Conservation (phyloP, 2,329 filamentous ascomycete species). For the Pseudogymnoascus verrucosus region DNA sequence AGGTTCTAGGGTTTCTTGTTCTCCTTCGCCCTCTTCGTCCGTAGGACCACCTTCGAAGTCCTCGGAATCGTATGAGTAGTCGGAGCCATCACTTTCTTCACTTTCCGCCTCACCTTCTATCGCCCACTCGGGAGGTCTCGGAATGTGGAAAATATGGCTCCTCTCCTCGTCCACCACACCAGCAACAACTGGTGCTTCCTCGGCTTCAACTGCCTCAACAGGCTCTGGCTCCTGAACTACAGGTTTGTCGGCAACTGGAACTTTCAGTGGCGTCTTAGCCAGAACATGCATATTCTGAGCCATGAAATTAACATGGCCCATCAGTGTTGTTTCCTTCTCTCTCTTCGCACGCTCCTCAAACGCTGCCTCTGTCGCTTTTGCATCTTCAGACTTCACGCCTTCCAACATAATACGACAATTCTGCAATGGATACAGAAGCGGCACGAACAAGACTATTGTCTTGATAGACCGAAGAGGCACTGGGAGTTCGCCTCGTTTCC, state of each 20-base stretch:
- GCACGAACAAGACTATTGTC: conserved; percentile 60
- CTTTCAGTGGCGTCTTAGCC: conserved; percentile 44
- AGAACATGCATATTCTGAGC: conserved; percentile 62
- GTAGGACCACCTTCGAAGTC: conserved; percentile 17
- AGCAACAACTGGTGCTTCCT: conserved; percentile 20
- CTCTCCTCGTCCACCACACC: conserved; percentile 35
- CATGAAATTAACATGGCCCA: conserved; percentile 68
- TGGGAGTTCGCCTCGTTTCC: conserved; percentile 53
- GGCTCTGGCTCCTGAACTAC: conserved; percentile 13
- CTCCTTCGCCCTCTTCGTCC: conserved; percentile 35
- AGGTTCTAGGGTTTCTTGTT: not conserved
- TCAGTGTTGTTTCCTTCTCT: conserved; percentile 53
- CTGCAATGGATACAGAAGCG: conserved; percentile 63
- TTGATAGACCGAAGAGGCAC: conserved; percentile 51
- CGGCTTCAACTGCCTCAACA: conserved; percentile 11
- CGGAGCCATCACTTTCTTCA: conserved; percentile 39
- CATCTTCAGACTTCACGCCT: conserved; percentile 52
- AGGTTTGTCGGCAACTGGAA: conserved; percentile 18
- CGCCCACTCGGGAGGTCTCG: conserved; percentile 69
- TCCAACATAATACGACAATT: conserved; percentile 57
- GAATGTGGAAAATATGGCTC: conserved; percentile 62
- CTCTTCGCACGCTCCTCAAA: conserved; percentile 53
- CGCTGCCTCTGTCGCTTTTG: conserved; percentile 53
- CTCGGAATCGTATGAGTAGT: conserved; percentile 39
- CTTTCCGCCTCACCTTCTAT: conserved; percentile 33